These are phyloP conservation scores for Scenedesmus sp. DNA, from an alignment of 163 green algal species.

Conservation along the genomic window DNA sequence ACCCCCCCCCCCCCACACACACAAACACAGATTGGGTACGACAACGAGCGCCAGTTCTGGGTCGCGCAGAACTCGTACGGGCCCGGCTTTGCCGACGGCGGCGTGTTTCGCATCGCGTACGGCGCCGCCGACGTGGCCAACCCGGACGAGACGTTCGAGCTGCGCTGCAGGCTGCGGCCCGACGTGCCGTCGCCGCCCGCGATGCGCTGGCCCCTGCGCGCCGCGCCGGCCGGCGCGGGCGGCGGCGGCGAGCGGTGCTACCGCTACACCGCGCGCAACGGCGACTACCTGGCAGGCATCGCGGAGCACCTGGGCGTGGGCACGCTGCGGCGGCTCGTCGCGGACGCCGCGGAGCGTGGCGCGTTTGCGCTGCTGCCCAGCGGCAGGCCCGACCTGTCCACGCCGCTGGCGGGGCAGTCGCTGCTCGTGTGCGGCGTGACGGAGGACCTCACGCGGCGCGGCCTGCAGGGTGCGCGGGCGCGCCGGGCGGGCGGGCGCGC, in stretches of 20 bases:
- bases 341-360: neutral
- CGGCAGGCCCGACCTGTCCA: neutral
- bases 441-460: too few species aligned
- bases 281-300: neutral
- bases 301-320: neutral
- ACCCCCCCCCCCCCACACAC: too few species aligned
- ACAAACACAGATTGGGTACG: constrained; percentile 21
- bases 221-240: neutral
- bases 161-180: neutral
- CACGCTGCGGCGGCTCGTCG: neutral
- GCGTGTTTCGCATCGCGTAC: constrained; percentile 3
- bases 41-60: constrained; percentile 8
- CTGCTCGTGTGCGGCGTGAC: neutral
- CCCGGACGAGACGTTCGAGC: neutral
- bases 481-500: too few species aligned
- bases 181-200: neutral
- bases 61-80: constrained; percentile 14
- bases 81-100: neutral
- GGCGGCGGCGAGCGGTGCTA: neutral
- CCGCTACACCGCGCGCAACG: neutral
- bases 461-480: too few species aligned
- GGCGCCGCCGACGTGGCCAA: neutral
- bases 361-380: neutral
- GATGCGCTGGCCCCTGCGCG: neutral
- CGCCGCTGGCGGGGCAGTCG: neutral